Base-by-base conservation (phyloP, 2,329 filamentous ascomycete genomes). In the Dactylellina drechsleri region DNA sequence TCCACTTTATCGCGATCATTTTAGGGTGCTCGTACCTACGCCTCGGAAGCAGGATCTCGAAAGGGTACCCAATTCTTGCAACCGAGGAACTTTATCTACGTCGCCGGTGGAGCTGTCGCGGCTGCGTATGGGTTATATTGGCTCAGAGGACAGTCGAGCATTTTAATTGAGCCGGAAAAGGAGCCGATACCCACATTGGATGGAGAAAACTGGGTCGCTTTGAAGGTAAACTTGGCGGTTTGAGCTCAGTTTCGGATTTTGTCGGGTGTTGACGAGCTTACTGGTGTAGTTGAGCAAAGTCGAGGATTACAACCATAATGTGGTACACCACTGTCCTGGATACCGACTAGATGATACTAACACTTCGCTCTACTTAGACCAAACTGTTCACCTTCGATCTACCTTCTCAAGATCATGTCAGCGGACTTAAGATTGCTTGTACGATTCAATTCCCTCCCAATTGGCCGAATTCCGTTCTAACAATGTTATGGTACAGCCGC, bases 301-400 rank as follows among this genome's bases (percentile, higher is more conserved):
- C 41, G 72, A 76, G 50, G 31, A 60, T n/a, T 76, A 76, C 36
- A 76, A 76, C 20, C 72, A 76, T 16, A 76, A 76, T 60, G 72
- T 76, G 41, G 47, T 53, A 52, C 26, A 41, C 13, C 8, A 12
- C 16, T n/a, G 18, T 5, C 47, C 4, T 23, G 28, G 0, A n/a
- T 41, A n/a, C 23, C 20, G 18, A 26, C n/a, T 18, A 2, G 5
- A 18, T 41, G 53, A 10, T 49, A n/a, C 70, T 74, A 20, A 74
- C 50, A 4, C 23, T 23, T 23, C 2, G 18, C 31, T 60, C 7
- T 15, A 13, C 13, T 13, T 61, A 76, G 72, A 76, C 72, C 15
- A 98, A 98, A 89, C 90, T 88, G 80, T 86, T 98, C 81, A 89
- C 91, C 79, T 98, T 99, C 84, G 89, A 90, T 80, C 88, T 98